These are phyloP conservation scores for Hordeum vulgare DNA, from an alignment of 176 grass and related monocot species.

Conservation along the genomic window MorexV3_pseudomolecules_assembly NC_058523.1:160375987-160376486, in stretches of 20 bases:
- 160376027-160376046: too few relatives aligned
- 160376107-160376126: not conserved
- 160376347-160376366: not conserved
- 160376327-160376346: not conserved
- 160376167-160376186: not conserved
- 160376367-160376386: not conserved
- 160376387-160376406: not conserved
- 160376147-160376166: not conserved
- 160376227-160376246: not conserved
- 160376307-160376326: not conserved
- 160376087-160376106: not conserved
- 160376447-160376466: too few relatives aligned
- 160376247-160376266: not conserved
- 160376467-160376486: too few relatives aligned
- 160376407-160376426: not conserved
- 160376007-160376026: too few relatives aligned
- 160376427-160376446: too few relatives aligned
- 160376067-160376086: too few relatives aligned
- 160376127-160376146: not conserved
- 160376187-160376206: not conserved
- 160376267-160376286: not conserved
- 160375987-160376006: too few relatives aligned
- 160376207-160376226: not conserved
- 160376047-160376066: too few relatives aligned
- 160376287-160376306: not conserved